A percentile compares a stretch with the other conserved stretches of the same genome.
These are phyloP conservation scores for Penicillium sumatraense DNA, from an alignment of 2,329 filamentous ascomycete species.

Conservation along the genomic window DNA sequence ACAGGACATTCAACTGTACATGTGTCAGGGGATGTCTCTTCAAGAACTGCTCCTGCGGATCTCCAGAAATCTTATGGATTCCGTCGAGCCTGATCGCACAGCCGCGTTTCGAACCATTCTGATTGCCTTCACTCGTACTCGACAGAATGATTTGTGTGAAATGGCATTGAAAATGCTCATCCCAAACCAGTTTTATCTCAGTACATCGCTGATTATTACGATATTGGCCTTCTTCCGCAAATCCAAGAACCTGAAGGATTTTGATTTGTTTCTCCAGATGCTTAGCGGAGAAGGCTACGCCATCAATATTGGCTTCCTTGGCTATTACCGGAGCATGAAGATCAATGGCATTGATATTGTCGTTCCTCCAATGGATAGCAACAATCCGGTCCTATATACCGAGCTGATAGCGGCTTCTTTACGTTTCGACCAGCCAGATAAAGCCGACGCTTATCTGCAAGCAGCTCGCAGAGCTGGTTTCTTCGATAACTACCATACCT, in stretches of 20 bases:
- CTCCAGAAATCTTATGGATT: constrained; percentile 40
- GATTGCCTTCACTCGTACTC: constrained; percentile 41
- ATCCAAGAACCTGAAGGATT: constrained; percentile 45
- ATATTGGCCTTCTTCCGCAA: constrained; percentile 45
- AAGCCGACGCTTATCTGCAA: constrained; percentile 47
- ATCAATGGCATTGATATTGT: constrained; percentile 44
- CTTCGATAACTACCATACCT: constrained; percentile 41
- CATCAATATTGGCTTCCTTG: constrained; percentile 36
- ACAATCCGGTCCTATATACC: constrained; percentile 39
- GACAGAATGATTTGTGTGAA: constrained; percentile 46
- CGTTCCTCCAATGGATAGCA: constrained; percentile 39
- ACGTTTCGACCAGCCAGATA: constrained; percentile 46
- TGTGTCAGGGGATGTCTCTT: constrained; percentile 35
- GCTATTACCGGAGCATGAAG: constrained; percentile 28
- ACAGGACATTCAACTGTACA: constrained; percentile 34
- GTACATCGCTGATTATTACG: constrained; percentile 39
- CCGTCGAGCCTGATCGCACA: constrained; percentile 42
- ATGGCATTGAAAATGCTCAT: constrained; percentile 44
- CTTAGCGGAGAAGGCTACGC: constrained; percentile 40
- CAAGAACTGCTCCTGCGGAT: constrained; percentile 41
- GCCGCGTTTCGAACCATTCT: constrained; percentile 40
- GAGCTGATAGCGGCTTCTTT: constrained; percentile 43
- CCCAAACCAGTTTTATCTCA: constrained; percentile 43
- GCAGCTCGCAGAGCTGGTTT: constrained; percentile 40
- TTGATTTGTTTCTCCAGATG: constrained; percentile 45